Evolutionary conservation across 2,329 filamentous ascomycete species (phyloP).

Genomic region (Lecanicillium sp.): DNA sequence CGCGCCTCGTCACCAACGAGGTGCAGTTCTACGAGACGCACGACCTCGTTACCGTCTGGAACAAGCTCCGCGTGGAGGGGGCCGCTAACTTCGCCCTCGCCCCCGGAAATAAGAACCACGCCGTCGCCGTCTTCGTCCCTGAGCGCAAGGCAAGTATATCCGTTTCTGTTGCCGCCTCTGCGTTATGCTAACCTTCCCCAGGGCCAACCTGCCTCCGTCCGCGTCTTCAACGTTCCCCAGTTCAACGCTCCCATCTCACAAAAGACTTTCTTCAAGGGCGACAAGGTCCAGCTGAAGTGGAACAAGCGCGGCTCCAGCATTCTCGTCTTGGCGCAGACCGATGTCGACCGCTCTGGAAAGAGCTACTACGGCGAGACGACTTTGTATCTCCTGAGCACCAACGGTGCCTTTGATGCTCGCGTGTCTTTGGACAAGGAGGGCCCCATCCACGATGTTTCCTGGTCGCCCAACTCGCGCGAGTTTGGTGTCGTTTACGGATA

Average conservation of each 20-base stretch:
- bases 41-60: constrained; percentile 83
- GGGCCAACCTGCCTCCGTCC: constrained; percentile 90
- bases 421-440: constrained; percentile 94
- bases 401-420: constrained; percentile 85
- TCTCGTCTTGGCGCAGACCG: constrained; percentile 92
- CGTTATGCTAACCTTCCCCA: constrained; percentile 30
- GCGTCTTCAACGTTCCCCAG: constrained; percentile 87
- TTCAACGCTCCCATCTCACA: constrained; percentile 81
- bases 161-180: neutral
- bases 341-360: constrained; percentile 97
- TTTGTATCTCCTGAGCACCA: constrained; percentile 88
- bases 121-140: constrained; percentile 89
- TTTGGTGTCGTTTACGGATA: constrained; percentile 97
- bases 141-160: constrained; percentile 72
- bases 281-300: constrained; percentile 99
- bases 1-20: constrained; percentile 91
- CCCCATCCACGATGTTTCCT: constrained; percentile 95
- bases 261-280: constrained; percentile 98
- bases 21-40: constrained; percentile 93
- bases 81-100: constrained; percentile 84
- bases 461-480: constrained; percentile 96
- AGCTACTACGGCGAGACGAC: constrained; percentile 99
- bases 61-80: constrained; percentile 89
- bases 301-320: constrained; percentile 86
- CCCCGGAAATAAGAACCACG: constrained; percentile 75